Conservation (phyloP, 225 moss, liverwort and hornwort species). For the Marchantia polymorpha region DNA sequence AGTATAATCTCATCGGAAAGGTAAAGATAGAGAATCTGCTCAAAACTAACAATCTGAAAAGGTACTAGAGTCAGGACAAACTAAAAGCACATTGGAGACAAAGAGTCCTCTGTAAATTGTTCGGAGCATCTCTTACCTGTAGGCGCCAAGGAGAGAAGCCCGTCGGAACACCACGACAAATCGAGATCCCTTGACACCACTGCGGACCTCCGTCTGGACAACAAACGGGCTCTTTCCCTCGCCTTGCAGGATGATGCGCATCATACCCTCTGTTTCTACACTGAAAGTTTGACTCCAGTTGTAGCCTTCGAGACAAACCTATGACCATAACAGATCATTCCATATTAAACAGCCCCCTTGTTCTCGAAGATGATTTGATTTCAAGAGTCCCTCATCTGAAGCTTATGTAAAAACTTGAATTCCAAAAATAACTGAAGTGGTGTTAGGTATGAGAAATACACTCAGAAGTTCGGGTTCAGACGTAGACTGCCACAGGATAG, state of each 20-base stretch:
- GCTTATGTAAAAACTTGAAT: background rate
- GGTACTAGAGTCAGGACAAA: too few relatives aligned
- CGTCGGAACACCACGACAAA: slow-evolving; percentile 81
- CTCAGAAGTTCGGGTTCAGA: slow-evolving; percentile 67
- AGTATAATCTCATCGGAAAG: too few relatives aligned
- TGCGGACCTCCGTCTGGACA: slow-evolving; percentile 76
- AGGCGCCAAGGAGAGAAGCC: slow-evolving; percentile 69
- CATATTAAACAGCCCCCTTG: background rate
- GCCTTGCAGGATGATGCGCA: slow-evolving; percentile 62
- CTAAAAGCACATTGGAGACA: too few relatives aligned
- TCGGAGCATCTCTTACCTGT: slow-evolving; percentile 47
- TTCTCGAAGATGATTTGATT: background rate
- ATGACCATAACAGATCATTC: slow-evolving; percentile 10
- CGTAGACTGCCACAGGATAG: slow-evolving; percentile 85
- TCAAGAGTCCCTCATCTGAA: background rate
- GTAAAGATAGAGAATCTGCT: too few relatives aligned
- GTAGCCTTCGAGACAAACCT: slow-evolving; percentile 80
- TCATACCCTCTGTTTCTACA: slow-evolving; percentile 78
- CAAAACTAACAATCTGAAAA: too few relatives aligned
- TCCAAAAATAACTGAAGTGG: background rate
- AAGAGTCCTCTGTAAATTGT: too few relatives aligned
- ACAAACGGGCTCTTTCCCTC: slow-evolving; percentile 53
- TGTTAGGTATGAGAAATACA: slow-evolving; percentile 28
- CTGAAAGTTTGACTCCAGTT: slow-evolving; percentile 92
- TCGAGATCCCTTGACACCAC: slow-evolving; percentile 79